Conservation (phyloP, 73 alveolate species). For the Urostyla sp. region DNA sequence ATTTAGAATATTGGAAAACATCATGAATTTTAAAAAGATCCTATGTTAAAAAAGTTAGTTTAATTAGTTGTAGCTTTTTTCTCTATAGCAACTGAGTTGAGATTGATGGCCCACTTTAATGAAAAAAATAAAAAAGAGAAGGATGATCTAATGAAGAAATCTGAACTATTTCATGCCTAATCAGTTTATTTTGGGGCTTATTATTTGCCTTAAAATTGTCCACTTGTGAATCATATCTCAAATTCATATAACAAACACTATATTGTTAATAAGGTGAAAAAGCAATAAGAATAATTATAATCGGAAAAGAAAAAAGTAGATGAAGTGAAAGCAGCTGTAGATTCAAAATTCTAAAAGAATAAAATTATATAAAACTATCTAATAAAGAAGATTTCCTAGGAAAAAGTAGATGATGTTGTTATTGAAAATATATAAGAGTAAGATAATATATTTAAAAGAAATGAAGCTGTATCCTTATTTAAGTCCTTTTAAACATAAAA, state of each 20-base stretch:
- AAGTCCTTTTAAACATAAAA: too few relatives aligned
- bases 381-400: too few relatives aligned
- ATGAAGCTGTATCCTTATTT: too few relatives aligned
- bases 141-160: not conserved
- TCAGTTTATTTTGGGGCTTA: conserved; percentile 43
- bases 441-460: too few relatives aligned
- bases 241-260: conserved; percentile 44
- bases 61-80: conserved; percentile 8
- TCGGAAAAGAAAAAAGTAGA: too few relatives aligned
- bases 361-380: too few relatives aligned
- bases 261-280: not conserved
- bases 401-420: too few relatives aligned
- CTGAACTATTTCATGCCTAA: conserved; percentile 47
- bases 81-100: conserved; percentile 50
- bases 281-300: too few relatives aligned
- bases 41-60: conserved; percentile 45
- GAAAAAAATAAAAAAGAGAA: not conserved
- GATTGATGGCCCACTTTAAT: conserved; percentile 36
- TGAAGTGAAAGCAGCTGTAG: too few relatives aligned
- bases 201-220: conserved; percentile 40
- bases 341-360: too few relatives aligned
- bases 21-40: conserved; percentile 47
- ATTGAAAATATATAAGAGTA: too few relatives aligned
- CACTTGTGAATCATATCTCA: conserved; percentile 36
- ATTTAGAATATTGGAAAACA: conserved; percentile 10